Evolutionary conservation across 768 basidiomycete genomes (phyloP), one percentile per base, ranked within the genome.

Genomic region (Pholiota microspora): DNA sequence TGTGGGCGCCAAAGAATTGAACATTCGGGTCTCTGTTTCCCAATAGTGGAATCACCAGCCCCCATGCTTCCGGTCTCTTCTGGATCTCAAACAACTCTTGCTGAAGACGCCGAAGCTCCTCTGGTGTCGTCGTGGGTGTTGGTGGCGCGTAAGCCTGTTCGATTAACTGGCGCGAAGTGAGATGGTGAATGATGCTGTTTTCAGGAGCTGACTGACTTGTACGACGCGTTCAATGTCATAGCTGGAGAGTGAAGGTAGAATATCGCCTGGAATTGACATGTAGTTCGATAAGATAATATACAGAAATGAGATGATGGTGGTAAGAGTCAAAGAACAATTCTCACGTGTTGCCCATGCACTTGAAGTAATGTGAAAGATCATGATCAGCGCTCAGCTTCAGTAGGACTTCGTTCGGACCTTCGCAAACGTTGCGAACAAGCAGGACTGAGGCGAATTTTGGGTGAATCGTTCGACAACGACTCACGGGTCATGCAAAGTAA

Each of bases 1-100:
- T 97, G 62, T 97, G 94, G 4, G 94, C 94, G 2, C 94, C 93
- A 64, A 93, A 96, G 78, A 96, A 98, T 67, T 94, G 89, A 8
- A 96, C 91, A 63, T 92, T 92, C 49, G 79, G 78, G 68, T 95
- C 88, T 25, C 76, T 71, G 63, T 88, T 77, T 12, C 84, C 77
- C 23, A 94, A 71, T 58, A 94, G 79, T 0, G 92, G 91, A 31
- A 89, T 77, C 16, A 93, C 83, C 45, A 94, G 73, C 7, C 89
- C 91, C 92, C 91, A 94, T 2, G 89, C 89, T 62, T 89, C 89
- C 13, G 80, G 84, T 49, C 77, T 73, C 62, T 86, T 88, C 68
- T 91, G 89, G 9, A 90, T 79, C 56, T 89, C 86, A 58, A 87
- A 88, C 4, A 90, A 78, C 55, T 89, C 86, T 50, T 82, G 82